Evolutionary conservation across 148 eudicot species (phyloP).

Genomic region (Cornus florida): DNA sequence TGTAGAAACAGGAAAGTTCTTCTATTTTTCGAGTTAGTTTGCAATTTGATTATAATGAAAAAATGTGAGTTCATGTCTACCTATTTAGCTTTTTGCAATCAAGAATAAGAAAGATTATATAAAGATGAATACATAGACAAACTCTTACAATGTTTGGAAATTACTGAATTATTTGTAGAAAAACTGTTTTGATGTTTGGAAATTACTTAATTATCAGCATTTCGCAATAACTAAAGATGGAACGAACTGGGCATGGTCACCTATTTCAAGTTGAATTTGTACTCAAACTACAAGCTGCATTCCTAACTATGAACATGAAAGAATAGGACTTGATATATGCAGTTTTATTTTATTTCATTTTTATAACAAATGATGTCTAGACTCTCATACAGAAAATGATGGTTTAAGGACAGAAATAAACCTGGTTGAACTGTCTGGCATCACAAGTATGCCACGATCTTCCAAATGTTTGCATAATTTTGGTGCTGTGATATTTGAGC

Average conservation of each 20-base stretch:
- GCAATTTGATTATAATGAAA: too few species aligned
- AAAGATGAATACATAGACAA: too few species aligned
- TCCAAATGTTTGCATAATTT: constrained; percentile 57
- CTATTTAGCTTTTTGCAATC: too few species aligned
- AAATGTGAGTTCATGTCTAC: neutral
- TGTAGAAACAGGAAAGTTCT: too few species aligned
- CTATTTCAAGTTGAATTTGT: neutral
- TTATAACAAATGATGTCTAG: too few species aligned
- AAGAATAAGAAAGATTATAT: too few species aligned
- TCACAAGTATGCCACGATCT: constrained; percentile 66
- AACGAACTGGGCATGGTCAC: neutral
- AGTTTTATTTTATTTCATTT: too few species aligned
- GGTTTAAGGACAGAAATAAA: constrained; percentile 18
- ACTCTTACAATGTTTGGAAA: neutral
- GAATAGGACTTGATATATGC: too few species aligned
- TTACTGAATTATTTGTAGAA: neutral
- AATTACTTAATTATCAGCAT: neutral
- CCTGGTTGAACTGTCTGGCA: constrained; percentile 65
- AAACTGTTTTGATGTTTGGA: neutral
- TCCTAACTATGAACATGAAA: neutral
- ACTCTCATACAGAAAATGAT: too few species aligned
- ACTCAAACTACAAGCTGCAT: neutral
- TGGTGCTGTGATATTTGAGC: constrained; percentile 42
- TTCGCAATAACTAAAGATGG: neutral
- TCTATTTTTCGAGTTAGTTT: too few species aligned